Evolutionary conservation across 331 rosid species (phyloP).

Genomic region (Acacia pycnantha): DNA sequence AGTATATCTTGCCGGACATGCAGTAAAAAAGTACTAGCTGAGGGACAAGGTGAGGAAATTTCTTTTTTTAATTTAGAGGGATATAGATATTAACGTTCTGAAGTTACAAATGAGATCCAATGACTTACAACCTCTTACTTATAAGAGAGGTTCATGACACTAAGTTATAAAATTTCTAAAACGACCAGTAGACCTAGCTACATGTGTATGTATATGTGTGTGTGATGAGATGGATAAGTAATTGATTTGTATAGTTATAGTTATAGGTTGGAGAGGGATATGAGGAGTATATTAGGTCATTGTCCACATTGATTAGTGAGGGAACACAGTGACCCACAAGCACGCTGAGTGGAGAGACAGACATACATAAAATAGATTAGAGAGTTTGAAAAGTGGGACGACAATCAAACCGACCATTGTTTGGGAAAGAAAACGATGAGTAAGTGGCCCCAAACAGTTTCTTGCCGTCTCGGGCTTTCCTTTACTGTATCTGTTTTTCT

Average conservation of each 20-base stretch:
- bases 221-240: background rate
- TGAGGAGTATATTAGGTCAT: background rate
- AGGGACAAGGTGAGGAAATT: background rate
- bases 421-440: background rate
- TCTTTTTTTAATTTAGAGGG: background rate
- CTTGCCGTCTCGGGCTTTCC: background rate
- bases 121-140: no score
- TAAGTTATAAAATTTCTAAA: background rate
- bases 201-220: no score
- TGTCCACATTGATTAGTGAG: background rate
- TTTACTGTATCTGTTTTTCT: background rate
- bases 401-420: slow-evolving; percentile 14
- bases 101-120: background rate
- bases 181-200: background rate
- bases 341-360: background rate
- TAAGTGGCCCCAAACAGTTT: background rate
- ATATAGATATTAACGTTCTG: no score
- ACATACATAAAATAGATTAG: background rate
- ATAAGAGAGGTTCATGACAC: background rate
- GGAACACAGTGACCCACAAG: slow-evolving; percentile 32
- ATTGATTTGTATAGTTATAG: background rate
- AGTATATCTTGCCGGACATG: background rate
- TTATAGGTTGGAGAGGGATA: background rate
- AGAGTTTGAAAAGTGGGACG: background rate
- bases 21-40: background rate